These are phyloP conservation scores for Corynespora cassiicola DNA, from an alignment of 2,329 filamentous ascomycete species.

Conservation along the genomic window DNA sequence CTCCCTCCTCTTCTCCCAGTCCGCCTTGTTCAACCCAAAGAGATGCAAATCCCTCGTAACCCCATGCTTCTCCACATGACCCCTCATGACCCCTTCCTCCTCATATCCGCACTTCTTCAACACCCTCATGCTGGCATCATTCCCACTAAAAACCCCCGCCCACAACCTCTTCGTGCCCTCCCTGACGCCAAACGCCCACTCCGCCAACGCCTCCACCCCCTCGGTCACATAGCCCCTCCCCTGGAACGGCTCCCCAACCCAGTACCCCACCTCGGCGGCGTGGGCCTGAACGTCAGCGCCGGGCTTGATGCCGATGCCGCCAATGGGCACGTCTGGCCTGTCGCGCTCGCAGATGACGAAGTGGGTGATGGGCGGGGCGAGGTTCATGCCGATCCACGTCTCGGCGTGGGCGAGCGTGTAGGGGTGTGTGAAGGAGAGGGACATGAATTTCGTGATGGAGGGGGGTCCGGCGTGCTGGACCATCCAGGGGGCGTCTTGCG, in stretches of 20 bases:
- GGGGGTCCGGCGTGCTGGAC: slow-evolving; percentile 35
- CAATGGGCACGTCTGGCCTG: slow-evolving; percentile 31
- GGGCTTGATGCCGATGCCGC: slow-evolving; percentile 46
- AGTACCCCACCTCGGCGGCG: slow-evolving; percentile 51
- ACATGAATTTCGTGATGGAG: slow-evolving; percentile 43
- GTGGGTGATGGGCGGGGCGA: slow-evolving; percentile 16
- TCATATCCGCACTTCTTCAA: slow-evolving; percentile 48
- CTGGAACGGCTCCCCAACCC: slow-evolving; percentile 47
- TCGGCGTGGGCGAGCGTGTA: slow-evolving; percentile 43
- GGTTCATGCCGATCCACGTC: slow-evolving; percentile 44
- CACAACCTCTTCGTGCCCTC: slow-evolving; percentile 32
- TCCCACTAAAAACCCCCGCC: slow-evolving; percentile 35
- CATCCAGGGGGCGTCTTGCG: slow-evolving; percentile 35
- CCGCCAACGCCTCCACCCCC: slow-evolving; percentile 39
- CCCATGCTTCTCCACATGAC: slow-evolving; percentile 43
- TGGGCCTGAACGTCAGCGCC: slow-evolving; percentile 43
- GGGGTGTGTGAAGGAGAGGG: slow-evolving; percentile 46
- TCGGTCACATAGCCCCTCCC: slow-evolving; percentile 42
- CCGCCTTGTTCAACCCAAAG: slow-evolving; percentile 42
- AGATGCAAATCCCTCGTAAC: slow-evolving; percentile 36
- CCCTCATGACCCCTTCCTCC: slow-evolving; percentile 44
- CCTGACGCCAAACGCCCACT: slow-evolving; percentile 37
- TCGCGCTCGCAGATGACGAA: slow-evolving; percentile 24
- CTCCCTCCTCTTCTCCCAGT: slow-evolving; percentile 29
- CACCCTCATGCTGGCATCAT: slow-evolving; percentile 42